A percentile compares a stretch with the other conserved stretches of the same genome.
phyloP scores from a whole-genome alignment of 1,284 basidiomycete genomes.

The Irpex sp. region DNA sequence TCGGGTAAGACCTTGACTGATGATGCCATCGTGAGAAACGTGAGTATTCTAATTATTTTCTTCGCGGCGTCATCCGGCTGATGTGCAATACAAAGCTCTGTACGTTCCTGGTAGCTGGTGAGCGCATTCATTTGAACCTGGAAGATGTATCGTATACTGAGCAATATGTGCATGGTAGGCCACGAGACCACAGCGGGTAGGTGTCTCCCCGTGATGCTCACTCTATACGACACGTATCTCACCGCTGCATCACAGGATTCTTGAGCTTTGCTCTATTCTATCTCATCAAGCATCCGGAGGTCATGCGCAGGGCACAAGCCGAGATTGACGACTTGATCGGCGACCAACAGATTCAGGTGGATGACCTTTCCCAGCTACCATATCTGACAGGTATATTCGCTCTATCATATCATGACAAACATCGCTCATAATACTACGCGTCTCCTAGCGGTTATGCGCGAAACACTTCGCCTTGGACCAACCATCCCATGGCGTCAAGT shows the following conservation, averaged over 20 bases:
- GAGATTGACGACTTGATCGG: conserved; percentile 45
- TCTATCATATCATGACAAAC: not conserved
- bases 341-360: conserved; percentile 31
- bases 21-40: conserved; percentile 28
- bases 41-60: conserved; percentile 38
- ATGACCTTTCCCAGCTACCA: conserved; percentile 39
- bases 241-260: not conserved
- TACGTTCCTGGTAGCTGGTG: conserved; percentile 53
- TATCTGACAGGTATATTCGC: conserved; percentile 36
- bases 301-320: conserved; percentile 39
- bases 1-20: conserved; percentile 43
- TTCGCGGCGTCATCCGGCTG: not conserved
- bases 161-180: conserved; percentile 19
- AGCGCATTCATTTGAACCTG: not conserved
- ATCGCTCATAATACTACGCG: not conserved
- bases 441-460: conserved; percentile 39
- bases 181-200: conserved; percentile 48
- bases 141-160: not conserved
- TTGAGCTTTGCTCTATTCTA: not conserved
- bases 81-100: conserved; percentile 30
- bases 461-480: conserved; percentile 43
- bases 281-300: conserved; percentile 28
- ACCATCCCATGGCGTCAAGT: conserved; percentile 37
- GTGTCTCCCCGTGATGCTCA: not conserved
- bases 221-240: no score